Evolutionary conservation across 1,139 yeast species (phyloP), one percentile per base, ranked within the genome.

Genomic region (Lodderomyces theae): DNA sequence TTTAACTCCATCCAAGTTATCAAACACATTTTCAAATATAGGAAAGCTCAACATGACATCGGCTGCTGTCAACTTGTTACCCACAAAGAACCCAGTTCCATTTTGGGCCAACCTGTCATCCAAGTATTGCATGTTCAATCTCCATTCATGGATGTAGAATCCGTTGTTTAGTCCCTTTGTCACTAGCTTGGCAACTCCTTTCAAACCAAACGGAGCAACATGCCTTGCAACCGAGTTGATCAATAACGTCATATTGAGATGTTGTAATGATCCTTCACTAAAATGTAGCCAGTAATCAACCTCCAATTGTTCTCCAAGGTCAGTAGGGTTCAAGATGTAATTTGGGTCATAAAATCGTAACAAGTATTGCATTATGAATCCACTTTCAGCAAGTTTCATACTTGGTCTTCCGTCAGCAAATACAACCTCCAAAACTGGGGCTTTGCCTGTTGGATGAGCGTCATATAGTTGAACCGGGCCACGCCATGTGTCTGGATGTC

Each of bases 241-340:
- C 38, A 76, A 58, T 47, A 73, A 56, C 4, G 78, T 52, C 18
- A 76, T 62, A 41, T 65, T 54, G 12, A 66, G 52, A 17, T 76
- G 77, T 53, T 75, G 79, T 38, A 81, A 57, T 26, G 82, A 67
- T 0, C 81, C 85, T 53, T 82, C 88, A 5, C 77, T 53, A 48
- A 71, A 77, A 51, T 78, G 81, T 40, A 78, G 57, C 48, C 64
- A 77, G 54, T 73, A 80, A 46, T 77, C 77, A 35, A 74, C 74
- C 45, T 62, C 51, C 17, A 64, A 59, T 43, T 59, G 60, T 26
- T 69, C 72, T 16, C 63, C 64, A 7, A 56, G 63, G 26, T 50
- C 51, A 0, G 44, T 38, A 0, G 73, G 70, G 9, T 54, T 62
- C 44, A 76, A 58, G 19, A 63, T 51, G 10, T 61, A 52, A 36